Evolutionary conservation across 2,329 filamentous ascomycete genomes (phyloP).

Genomic region (Penicillium sp.): DNA sequence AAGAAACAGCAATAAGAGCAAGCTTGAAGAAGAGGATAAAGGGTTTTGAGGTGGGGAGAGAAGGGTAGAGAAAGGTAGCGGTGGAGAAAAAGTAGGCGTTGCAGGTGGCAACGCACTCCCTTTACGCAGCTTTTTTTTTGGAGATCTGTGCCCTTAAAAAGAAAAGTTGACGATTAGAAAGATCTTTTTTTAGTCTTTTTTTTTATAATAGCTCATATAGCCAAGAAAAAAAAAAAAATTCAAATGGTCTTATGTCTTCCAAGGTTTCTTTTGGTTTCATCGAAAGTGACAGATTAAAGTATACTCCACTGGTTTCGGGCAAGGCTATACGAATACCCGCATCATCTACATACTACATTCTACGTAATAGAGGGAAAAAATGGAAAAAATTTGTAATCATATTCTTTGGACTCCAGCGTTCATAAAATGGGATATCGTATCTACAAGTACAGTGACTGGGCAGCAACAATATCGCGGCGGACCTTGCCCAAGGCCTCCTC

Average conservation of each 20-base stretch:
- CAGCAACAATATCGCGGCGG: constrained; percentile 87
- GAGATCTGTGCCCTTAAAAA: constrained; percentile 16
- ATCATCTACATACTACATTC: constrained; percentile 3
- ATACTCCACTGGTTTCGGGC: constrained; percentile 5
- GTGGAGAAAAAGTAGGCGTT: constrained; percentile 33
- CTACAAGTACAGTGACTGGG: constrained; percentile 88
- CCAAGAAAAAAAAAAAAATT: not conserved
- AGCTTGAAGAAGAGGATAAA: constrained; percentile 15
- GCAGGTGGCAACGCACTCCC: constrained; percentile 37
- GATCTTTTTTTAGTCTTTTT: not conserved
- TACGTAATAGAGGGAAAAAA: not conserved
- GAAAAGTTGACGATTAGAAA: not conserved
- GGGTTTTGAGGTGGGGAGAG: constrained; percentile 22
- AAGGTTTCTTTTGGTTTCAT: not conserved
- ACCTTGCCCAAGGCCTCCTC: constrained; percentile 82
- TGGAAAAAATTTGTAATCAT: constrained; percentile 1
- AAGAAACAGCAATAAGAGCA: constrained; percentile 9
- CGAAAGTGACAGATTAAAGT: not conserved
- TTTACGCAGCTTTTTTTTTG: constrained; percentile 22
- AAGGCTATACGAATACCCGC: constrained; percentile 2
- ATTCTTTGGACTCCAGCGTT: constrained; percentile 4
- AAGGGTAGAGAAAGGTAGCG: constrained; percentile 31
- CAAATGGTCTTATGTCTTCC: not conserved
- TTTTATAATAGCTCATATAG: not conserved
- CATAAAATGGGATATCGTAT: constrained; percentile 21